These are phyloP conservation scores for Drechslera avenae DNA, from an alignment of 2,329 filamentous ascomycete genomes.

Conservation along the genomic window DNA sequence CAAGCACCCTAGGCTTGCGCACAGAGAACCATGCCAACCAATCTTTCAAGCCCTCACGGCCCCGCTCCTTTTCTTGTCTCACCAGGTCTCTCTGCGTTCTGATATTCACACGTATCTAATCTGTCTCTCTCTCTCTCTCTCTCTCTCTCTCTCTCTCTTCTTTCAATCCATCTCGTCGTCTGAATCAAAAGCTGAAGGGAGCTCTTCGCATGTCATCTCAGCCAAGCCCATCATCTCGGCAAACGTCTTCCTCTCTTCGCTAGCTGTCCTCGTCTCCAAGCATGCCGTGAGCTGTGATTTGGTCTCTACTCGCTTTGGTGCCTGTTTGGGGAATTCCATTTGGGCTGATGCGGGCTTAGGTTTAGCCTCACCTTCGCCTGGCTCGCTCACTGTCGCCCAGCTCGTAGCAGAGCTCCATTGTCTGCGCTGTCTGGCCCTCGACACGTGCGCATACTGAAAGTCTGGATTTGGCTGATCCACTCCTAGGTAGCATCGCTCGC, in stretches of 20 bases:
- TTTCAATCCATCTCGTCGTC: conserved; percentile 24
- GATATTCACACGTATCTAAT: too few relatives aligned
- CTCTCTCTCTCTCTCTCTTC: background rate
- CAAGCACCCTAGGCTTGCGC: too few relatives aligned
- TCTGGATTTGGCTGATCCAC: conserved; percentile 14
- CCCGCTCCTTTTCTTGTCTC: too few relatives aligned
- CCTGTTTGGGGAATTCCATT: conserved; percentile 20
- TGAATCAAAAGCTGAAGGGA: conserved; percentile 32
- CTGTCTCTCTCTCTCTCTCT: too few relatives aligned
- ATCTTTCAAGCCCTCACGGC: too few relatives aligned
- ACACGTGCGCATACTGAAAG: background rate
- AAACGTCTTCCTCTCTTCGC: conserved; percentile 11
- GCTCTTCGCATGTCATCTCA: conserved; percentile 18
- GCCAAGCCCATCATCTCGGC: conserved; percentile 10
- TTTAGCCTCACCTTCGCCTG: conserved; percentile 1
- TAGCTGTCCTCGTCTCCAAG: conserved; percentile 10
- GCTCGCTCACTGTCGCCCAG: background rate
- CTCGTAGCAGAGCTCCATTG: conserved; percentile 10
- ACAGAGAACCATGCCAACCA: too few relatives aligned
- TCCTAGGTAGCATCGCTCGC: conserved; percentile 28
- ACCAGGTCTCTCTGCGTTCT: too few relatives aligned
- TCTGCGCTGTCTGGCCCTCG: conserved; percentile 6
- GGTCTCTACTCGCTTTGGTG: conserved; percentile 21
- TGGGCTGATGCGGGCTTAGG: conserved; percentile 3
- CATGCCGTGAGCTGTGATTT: conserved; percentile 27